Evolutionary conservation across 2,329 filamentous ascomycete species (phyloP).

Genomic region (Scedosporium boydii): DNA sequence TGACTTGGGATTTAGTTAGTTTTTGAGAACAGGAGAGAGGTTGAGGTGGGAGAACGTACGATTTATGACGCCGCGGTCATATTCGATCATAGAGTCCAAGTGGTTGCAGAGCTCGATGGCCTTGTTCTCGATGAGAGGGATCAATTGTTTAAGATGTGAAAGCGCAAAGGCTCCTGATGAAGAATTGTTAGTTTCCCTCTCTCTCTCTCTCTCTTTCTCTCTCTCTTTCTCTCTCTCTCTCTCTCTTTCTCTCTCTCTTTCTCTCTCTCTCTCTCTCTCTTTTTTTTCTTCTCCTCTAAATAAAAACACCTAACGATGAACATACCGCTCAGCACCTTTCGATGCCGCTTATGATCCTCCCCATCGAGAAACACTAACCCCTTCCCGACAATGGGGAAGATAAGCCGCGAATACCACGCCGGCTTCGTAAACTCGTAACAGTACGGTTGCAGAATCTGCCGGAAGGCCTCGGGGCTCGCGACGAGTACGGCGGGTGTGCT

Average conservation of each 20-base stretch:
- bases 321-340: constrained; percentile 21
- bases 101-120: constrained; percentile 18
- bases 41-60: constrained; percentile 10
- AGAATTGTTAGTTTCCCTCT: neutral
- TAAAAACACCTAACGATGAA: neutral
- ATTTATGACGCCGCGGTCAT: constrained; percentile 10
- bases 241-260: neutral
- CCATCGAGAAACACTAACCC: constrained; percentile 26
- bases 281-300: neutral
- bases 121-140: constrained; percentile 24
- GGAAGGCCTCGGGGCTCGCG: constrained; percentile 15
- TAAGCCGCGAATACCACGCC: constrained; percentile 16
- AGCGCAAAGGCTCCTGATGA: constrained; percentile 20
- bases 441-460: constrained; percentile 17
- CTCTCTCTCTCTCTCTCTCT: neutral
- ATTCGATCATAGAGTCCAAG: constrained; percentile 13
- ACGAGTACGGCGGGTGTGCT: constrained; percentile 17
- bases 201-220: neutral
- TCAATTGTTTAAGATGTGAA: constrained; percentile 21
- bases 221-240: neutral
- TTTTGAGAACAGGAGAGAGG: constrained; percentile 18
- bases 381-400: constrained; percentile 14
- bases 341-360: constrained; percentile 22
- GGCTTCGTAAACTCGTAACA: constrained; percentile 23
- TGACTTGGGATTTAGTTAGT: constrained; percentile 12